phyloP scores from a whole-genome alignment of 192 early-diverging fungal species.

The Rhizophagus prolifer region DNA sequence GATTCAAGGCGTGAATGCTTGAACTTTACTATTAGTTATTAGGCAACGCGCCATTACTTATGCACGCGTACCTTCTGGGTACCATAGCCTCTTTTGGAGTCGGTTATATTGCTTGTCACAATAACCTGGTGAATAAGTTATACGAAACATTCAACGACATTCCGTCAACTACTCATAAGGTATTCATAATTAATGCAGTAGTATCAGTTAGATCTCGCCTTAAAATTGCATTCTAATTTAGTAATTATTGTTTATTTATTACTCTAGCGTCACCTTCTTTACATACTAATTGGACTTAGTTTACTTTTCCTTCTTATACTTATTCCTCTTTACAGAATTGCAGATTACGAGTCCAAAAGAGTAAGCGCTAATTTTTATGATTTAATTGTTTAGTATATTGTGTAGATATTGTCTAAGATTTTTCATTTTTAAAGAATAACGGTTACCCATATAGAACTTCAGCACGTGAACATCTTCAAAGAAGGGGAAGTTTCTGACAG shows the following conservation, averaged over 20 bases:
- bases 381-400: background rate
- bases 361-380: slow-evolving; percentile 22
- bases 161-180: slow-evolving; percentile 34
- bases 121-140: slow-evolving; percentile 25
- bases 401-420: too few species aligned
- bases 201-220: too few species aligned
- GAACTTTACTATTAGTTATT: background rate
- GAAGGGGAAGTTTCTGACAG: slow-evolving; percentile 46
- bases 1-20: too few species aligned
- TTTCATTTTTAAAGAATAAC: slow-evolving; percentile 35
- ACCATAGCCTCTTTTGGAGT: slow-evolving; percentile 29
- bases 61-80: slow-evolving; percentile 30
- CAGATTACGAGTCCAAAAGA: slow-evolving; percentile 46
- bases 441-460: slow-evolving; percentile 50
- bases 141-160: slow-evolving; percentile 32
- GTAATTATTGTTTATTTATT: background rate
- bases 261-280: slow-evolving; percentile 40
- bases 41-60: slow-evolving; percentile 11
- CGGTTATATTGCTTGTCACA: slow-evolving; percentile 30
- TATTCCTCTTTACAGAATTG: slow-evolving; percentile 47
- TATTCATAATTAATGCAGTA: background rate
- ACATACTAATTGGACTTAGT: slow-evolving; percentile 40
- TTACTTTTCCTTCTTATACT: slow-evolving; percentile 44
- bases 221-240: background rate
- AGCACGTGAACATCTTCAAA: slow-evolving; percentile 46